Evolutionary conservation across 306 rosid species (phyloP), one percentile per base, ranked within the genome.

Genomic region (Vicia sativa): DNA sequence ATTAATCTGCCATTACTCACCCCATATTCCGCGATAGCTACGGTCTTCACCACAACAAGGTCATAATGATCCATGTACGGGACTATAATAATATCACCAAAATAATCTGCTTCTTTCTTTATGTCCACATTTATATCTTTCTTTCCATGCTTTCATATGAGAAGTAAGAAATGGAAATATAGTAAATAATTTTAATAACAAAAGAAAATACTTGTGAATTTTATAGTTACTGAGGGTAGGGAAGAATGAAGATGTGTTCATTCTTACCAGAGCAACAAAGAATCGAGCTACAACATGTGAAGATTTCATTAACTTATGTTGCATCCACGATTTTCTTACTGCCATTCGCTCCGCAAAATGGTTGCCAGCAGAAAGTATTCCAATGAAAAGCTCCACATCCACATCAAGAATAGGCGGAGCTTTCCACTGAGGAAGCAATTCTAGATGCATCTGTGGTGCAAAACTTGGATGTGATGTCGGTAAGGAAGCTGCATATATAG

Each of bases 21-120:
- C 93, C 96, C 96, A 16, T 92, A 92, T 83, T 92, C 98, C 49
- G 91, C 85, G 53, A 92, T 92, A 71, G 98, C 98, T 74, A 92
- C 54, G 7, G 98, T 92, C 89, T 92, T 92, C 90, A 92, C 71
- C 39, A 90, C 98, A 67, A 92, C 96, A 67, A 90, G 96, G 62
- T 92, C 96, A 81, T 92, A 92, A 77, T 86, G 87, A 71, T 92
- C 98, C 93, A 92, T 84, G 80, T 86, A 92, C 34, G 98, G 98
- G 48, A 92, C 95, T 12, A 90, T 80, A 72, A 90, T 85, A 59
- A 90, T 76, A 77, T 92, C 98, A 11, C 96, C 96, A 54, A 90
- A 92, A 79, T 86, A 92, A 35, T 88, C 96, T 38, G 95, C 87
- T 80, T 92, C 98, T 78, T 83, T 92, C 79, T 66, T 85, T 45